Conservation (phyloP, 2,329 filamentous ascomycete species). For the Colletotrichum sp. region DNA sequence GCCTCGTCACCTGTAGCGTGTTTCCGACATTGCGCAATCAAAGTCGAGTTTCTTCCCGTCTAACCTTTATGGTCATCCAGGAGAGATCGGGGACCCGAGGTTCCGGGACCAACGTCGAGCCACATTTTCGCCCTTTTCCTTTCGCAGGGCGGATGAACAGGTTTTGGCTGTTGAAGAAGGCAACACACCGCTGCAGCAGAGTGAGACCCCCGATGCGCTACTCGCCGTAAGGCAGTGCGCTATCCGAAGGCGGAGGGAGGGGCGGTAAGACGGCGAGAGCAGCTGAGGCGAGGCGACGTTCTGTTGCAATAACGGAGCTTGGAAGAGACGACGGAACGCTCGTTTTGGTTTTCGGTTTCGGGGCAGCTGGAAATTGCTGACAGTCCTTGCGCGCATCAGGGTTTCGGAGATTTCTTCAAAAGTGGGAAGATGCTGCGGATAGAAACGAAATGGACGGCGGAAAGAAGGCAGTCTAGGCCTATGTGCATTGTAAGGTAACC, state of each 20-base stretch:
- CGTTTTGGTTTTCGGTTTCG: neutral
- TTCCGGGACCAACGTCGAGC: neutral
- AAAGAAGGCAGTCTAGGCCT: neutral
- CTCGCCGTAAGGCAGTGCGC: neutral
- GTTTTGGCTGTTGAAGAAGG: neutral
- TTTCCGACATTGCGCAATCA: neutral
- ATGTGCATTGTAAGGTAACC: neutral
- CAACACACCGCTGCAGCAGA: neutral
- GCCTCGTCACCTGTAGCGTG: neutral
- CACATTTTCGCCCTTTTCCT: neutral
- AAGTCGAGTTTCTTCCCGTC: neutral
- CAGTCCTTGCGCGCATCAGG: slow-evolving; percentile 6
- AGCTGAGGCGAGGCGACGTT: neutral
- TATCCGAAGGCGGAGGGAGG: neutral
- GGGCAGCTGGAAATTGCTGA: neutral
- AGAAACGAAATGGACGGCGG: neutral
- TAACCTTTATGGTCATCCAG: neutral
- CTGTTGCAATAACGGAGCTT: neutral
- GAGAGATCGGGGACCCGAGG: neutral
- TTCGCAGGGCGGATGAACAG: neutral
- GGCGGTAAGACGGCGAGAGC: neutral
- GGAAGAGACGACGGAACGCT: neutral
- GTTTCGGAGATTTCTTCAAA: slow-evolving; percentile 7
- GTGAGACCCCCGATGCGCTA: neutral
- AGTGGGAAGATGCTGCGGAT: neutral